Evolutionary conservation across 768 basidiomycete genomes (phyloP), one percentile per base, ranked within the genome.

Genomic region (Pholiota molesta): DNA sequence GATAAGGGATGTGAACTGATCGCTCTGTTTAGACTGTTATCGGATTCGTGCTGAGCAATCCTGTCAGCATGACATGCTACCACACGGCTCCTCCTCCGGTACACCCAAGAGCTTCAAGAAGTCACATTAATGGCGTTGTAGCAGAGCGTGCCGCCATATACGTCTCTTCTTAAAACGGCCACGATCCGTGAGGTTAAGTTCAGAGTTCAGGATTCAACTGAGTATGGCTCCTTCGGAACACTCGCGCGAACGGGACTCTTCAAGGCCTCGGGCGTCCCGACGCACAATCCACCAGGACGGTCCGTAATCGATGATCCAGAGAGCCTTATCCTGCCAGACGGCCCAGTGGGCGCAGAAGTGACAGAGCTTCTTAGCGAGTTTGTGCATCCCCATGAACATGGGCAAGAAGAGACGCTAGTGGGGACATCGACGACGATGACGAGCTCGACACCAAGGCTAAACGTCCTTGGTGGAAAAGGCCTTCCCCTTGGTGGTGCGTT

Each of bases 401-500:
- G 70, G 5, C 69, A 73, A 33, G 81, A 79, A 14, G 75, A 76
- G 23, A 65, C 69, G 23, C 57, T 64, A 17, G 65, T 65, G 13
- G 63, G 62, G 23, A 55, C 54, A 16, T 44, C 26, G 64, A 67
- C 11, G 70, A 69, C 19, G 73, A 76, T 29, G 71, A 74, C 11
- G 75, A 72, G 37, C 69, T 35, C 7, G 61, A 59, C 16, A 65
- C 65, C 55, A 68, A 52, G 68, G 74, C 63, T 68, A 71, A 60
- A 64, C 77, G 81, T 51, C 87, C 90, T 3, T 93, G 91, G 91
- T 92, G 88, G 84, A 91, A 79, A 74, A 77, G 82, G 44, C 90
- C 92, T 3, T 91, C 91, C 0, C 81, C 90, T 0, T 82, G 79
- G 76, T 93, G 91, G 92, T 92, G 61, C 52, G 65, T 39, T 44